Evolutionary conservation across 805 yeast genomes (phyloP), one percentile per base, ranked within the genome.

Genomic region (Yamadazyma endophytica): DNA sequence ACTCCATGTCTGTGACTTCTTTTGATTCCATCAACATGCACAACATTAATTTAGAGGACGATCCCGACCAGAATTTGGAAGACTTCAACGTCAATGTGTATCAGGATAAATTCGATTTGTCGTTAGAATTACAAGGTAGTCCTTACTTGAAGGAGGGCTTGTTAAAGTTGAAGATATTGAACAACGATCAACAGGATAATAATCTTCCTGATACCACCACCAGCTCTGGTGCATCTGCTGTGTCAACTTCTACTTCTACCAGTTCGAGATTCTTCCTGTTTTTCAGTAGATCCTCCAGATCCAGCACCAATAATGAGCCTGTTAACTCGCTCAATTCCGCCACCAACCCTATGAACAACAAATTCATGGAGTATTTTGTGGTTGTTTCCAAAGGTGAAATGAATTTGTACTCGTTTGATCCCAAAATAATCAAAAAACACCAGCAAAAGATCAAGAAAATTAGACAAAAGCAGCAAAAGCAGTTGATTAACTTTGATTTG

Each of bases 141-240:
- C 90, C 92, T 1, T 82, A 85, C 76, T 68, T 79, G 35, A 79
- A 82, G 49, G 90, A 82, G 56, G 90, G 92, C 1, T 47, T 82
- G 21, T 61, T 79, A 42, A 64, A 71, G 40, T 53, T 63, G 44
- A 57, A 54, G 36, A 54, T 62, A 17, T 41, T 52, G 32, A 54
- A 62, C 39, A 56, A 64, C 46, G 69, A 61, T 43, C 54, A 51
- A 43, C 54, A 54, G 15, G 70, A 64, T 43, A 45, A 44, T 29
- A 39, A 36, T 19, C 13, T 35, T 12, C 38, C 42, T 11, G 43
- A 38, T 16, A 32, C 17, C 14, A 19, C 32, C n/a, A 14, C 24
- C 7, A 20, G 37, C 11, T 21, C 40, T 21, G 34, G 33, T 11
- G 43, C 37, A 18, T 42, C 46, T 5, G 33, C 37, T 5, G 29